Base-by-base conservation (phyloP, 441 rosid species). In the Dalechampia spathulata region DNA sequence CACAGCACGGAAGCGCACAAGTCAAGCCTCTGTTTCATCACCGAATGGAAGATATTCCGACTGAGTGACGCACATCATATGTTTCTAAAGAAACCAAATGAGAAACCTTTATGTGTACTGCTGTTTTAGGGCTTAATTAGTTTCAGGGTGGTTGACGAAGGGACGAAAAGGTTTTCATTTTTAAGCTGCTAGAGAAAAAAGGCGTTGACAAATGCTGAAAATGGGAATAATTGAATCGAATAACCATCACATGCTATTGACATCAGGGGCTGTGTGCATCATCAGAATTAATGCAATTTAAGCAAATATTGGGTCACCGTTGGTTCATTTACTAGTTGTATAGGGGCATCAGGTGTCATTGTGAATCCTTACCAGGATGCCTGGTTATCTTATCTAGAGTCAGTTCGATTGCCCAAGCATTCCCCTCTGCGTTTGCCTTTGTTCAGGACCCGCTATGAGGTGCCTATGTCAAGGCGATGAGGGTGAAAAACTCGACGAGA, bases 361-460 rank as follows among this genome's bases (percentile, higher is more conserved):
- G 3, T 16, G 25, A 16, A 11, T 11, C 11, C 8, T 16, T 41
- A 25, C 34, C 36, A 48, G 1, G 32, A 15, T 3, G 34, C 8
- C 8, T 3, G 8, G 34, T 8, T 3, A 3, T 30, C 34, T 3
- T 3, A 30, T 30, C 8, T 3, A 8, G 8, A 8, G 34, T 30
- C 34, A 30, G 4, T 30, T 3, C 8, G 34, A 8, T 30, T n/a
- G n/a, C n/a, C n/a, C n/a, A n/a, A n/a, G n/a, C n/a, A n/a, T n/a
- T n/a, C n/a, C n/a, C n/a, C n/a, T n/a, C n/a, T n/a, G n/a, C n/a
- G n/a, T n/a, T n/a, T n/a, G n/a, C n/a, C n/a, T n/a, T 50, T 50
- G 54, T 17, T 9, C 6, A 28, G 54, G 54, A 28, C 54, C 54
- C 40, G 17, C 54, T 50, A 12, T 50, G 55, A 50, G 55, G 40